These are phyloP conservation scores for Suillus luteus DNA, from an alignment of 768 basidiomycete genomes.

Conservation along the genomic window DNA sequence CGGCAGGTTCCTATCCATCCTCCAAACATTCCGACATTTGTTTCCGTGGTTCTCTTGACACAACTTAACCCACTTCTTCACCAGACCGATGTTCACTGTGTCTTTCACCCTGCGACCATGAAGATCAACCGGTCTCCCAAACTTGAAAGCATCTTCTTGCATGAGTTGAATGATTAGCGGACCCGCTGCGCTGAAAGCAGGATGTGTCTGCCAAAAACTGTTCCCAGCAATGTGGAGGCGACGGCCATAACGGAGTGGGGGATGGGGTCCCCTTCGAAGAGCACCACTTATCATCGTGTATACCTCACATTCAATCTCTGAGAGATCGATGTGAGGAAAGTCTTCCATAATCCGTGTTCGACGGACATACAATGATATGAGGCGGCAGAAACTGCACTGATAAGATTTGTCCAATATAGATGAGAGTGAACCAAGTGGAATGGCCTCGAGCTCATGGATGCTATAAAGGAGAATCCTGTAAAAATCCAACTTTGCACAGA, in stretches of 20 bases:
- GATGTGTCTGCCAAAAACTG: background rate
- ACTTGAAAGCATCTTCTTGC: constrained; percentile 13
- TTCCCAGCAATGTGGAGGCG: background rate
- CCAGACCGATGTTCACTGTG: constrained; percentile 6
- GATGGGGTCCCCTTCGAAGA: constrained; percentile 5
- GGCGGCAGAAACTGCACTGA: constrained; percentile 13
- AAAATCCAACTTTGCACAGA: constrained; percentile 12
- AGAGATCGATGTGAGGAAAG: constrained; percentile 9
- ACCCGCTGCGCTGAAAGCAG: background rate
- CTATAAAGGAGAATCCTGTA: constrained; percentile 10
- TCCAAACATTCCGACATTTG: constrained; percentile 10
- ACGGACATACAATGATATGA: constrained; percentile 9
- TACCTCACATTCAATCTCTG: constrained; percentile 1
- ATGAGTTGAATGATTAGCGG: constrained; percentile 2
- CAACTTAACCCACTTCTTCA: constrained; percentile 12
- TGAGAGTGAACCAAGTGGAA: constrained; percentile 8
- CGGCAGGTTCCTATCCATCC: constrained; percentile 6
- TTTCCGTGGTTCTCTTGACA: constrained; percentile 4
- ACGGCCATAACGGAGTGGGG: background rate
- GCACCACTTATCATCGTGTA: background rate
- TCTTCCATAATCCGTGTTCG: constrained; percentile 3
- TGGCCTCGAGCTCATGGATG: background rate
- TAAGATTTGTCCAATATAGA: constrained; percentile 7
- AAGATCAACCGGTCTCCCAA: constrained; percentile 5
- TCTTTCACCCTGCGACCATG: constrained; percentile 13